Evolutionary conservation across 208 protist genomes (phyloP), one percentile per base, ranked within the genome.

Genomic region (Entamoeba nuttalli): DNA sequence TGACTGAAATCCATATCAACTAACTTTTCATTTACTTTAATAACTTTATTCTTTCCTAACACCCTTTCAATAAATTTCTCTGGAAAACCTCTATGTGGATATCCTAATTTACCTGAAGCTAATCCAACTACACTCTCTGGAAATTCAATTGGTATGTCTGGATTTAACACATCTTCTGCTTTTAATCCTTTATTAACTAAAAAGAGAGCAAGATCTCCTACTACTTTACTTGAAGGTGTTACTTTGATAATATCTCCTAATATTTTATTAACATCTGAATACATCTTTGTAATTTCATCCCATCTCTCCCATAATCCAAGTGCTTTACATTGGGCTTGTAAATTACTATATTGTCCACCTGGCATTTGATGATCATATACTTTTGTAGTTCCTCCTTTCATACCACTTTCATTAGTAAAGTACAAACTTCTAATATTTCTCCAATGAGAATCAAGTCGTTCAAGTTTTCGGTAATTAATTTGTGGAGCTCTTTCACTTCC

Each of bases 291-390:
- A 30, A 52, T 55, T 53, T 97, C 95, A 52, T 93, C 93, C 97
- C 97, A 98, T 53, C 95, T 51, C n/a, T 97, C 94, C 19, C 57
- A 73, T 15, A 98, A 96, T 25, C 97, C 97, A n/a, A 98, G 95
- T 52, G 95, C 96, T 69, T 96, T 96, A 3, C 97, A 97, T 96
- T 98, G 98, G 96, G 98, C 98, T 41, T 97, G 96, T 25, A 98
- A 96, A 95, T 98, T 98, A 57, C 97, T 98, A 95, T 98, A 98
- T 96, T 98, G 97, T 30, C 97, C 97, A 52, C 97, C 97, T n/a
- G 97, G 97, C 94, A 98, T 98, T 96, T 98, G 96, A 95, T 98
- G 97, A 14, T 96, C 73, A 95, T 97, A 98, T 4, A 98, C 97
- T 57, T 97, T 95, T 4, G 97, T 30, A n/a, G 25, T 94, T 52